phyloP scores from a whole-genome alignment of 129 eudicot species.

The Centaurea solstitialis region DNA sequence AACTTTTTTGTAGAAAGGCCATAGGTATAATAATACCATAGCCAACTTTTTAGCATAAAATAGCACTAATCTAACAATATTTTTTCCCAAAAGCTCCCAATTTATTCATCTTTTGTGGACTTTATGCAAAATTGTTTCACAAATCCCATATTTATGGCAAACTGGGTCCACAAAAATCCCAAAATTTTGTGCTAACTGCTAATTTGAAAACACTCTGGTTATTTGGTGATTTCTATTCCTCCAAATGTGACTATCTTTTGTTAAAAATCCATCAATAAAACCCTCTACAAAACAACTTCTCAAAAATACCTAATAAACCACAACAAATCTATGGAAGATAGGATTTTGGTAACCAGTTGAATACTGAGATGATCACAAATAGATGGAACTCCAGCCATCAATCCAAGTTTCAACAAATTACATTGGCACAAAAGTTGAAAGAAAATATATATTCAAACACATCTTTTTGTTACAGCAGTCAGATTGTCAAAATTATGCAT shows the following conservation, averaged over 20 bases:
- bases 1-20: too few species aligned
- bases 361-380: not conserved
- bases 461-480: not conserved
- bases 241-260: not conserved
- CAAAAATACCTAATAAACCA: not conserved
- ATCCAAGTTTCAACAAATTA: not conserved
- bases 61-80: not conserved
- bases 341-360: not conserved
- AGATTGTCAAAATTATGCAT: not conserved
- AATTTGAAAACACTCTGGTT: too few species aligned
- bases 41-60: not conserved
- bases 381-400: not conserved
- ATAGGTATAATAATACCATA: too few species aligned
- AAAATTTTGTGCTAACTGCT: too few species aligned
- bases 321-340: not conserved
- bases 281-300: not conserved
- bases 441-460: not conserved
- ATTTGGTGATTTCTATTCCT: not conserved
- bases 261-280: not conserved
- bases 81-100: not conserved
- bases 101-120: not conserved
- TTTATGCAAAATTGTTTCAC: too few species aligned
- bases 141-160: not conserved
- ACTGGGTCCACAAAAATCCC: not conserved
- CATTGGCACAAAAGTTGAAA: not conserved